Percentiles rank a stretch among this genome's conserved stretches.
phyloP scores from a whole-genome alignment of 208 protist species.

The Borovskyia barvae region DNA sequence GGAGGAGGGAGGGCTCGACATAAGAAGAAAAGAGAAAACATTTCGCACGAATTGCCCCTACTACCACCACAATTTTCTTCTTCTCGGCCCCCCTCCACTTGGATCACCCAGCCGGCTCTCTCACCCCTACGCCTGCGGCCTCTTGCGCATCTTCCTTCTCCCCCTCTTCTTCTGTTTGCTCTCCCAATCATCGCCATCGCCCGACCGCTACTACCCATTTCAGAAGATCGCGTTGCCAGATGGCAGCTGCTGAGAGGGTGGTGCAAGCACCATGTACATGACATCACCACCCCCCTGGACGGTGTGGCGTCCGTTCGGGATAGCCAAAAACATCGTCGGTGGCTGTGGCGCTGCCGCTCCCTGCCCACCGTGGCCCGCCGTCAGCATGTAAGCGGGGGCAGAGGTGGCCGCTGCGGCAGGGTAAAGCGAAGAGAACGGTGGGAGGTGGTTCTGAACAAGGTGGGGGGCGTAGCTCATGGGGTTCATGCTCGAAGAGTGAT shows the following conservation, averaged over 20 bases:
- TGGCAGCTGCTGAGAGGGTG: constrained; percentile 18
- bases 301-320: constrained; percentile 15
- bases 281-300: constrained; percentile 13
- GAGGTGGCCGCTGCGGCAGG: background rate
- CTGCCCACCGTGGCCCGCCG: background rate
- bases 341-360: background rate
- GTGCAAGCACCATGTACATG: constrained; percentile 22
- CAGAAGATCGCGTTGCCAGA: constrained; percentile 18
- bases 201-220: too few species aligned
- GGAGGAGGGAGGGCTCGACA: background rate
- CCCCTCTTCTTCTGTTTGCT: background rate
- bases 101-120: too few species aligned
- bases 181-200: background rate
- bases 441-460: constrained; percentile 3
- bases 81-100: too few species aligned
- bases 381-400: constrained; percentile 9
- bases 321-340: constrained; percentile 17
- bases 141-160: background rate
- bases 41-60: too few species aligned
- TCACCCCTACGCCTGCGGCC: too few species aligned
- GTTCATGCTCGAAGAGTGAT: background rate
- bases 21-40: background rate
- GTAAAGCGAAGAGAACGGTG: constrained; percentile 9
- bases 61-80: too few species aligned
- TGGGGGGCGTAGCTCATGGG: constrained; percentile 18